Conservation (phyloP, 129 eudicot species). For the Arctium minus region DNA sequence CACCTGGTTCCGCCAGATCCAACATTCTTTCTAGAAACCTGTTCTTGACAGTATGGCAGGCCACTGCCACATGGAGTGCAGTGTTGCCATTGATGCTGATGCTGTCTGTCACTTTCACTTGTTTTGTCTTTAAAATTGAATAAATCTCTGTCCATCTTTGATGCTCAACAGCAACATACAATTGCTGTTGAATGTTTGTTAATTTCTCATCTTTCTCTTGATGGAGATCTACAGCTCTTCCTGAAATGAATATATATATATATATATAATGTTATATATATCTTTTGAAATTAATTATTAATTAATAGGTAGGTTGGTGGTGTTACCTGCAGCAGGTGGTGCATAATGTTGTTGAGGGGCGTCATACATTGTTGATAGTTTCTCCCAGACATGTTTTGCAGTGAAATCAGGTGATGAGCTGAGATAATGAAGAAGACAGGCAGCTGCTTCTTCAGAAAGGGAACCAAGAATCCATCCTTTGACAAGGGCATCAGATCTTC, state of each 20-base stretch:
- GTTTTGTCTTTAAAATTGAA: background rate
- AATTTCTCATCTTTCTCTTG: background rate
- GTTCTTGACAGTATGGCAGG: background rate
- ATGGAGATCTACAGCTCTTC: too few species aligned
- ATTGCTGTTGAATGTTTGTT: background rate
- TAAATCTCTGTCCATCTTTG: background rate
- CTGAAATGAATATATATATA: too few species aligned
- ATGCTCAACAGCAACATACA: slow-evolving; percentile 6
- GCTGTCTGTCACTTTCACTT: background rate
- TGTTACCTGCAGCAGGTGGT: background rate
- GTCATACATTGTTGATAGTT: background rate
- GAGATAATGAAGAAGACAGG: background rate
- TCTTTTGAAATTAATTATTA: too few species aligned
- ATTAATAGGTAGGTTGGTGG: too few species aligned
- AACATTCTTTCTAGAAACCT: background rate
- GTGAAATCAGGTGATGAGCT: background rate
- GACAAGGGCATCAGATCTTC: slow-evolving; percentile 7
- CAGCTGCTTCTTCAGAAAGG: background rate
- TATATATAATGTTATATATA: too few species aligned
- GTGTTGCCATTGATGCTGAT: slow-evolving; percentile 12
- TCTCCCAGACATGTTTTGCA: slow-evolving; percentile 23
- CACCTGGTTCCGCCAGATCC: background rate
- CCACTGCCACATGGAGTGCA: slow-evolving; percentile 5
- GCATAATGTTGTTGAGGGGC: background rate
- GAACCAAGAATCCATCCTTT: slow-evolving; percentile 20